These are phyloP conservation scores for Globisporangium cederbergense DNA, from an alignment of 352 stramenopile species.

Conservation along the genomic window DNA sequence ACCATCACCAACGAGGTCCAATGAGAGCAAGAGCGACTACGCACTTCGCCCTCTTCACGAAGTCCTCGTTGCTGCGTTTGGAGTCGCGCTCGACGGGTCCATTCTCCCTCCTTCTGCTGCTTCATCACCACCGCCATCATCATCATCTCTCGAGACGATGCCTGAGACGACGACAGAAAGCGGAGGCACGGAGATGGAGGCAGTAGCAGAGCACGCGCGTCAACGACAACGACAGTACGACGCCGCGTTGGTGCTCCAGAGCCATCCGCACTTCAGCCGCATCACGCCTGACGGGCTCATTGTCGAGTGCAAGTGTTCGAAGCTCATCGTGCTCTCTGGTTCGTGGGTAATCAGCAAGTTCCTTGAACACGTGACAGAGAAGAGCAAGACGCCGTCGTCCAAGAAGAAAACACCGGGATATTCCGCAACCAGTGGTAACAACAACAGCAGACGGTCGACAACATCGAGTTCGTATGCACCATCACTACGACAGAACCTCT, in stretches of 20 bases:
- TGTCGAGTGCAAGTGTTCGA: constrained; percentile 60
- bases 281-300: constrained; percentile 67
- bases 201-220: neutral
- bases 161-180: neutral
- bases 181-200: neutral
- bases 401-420: constrained; percentile 20
- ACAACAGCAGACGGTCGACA: neutral
- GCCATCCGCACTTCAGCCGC: constrained; percentile 45
- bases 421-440: neutral
- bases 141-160: neutral
- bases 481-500: neutral
- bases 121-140: neutral
- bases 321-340: constrained; percentile 46
- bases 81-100: constrained; percentile 17
- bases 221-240: constrained; percentile 22
- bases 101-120: constrained; percentile 12
- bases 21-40: constrained; percentile 16
- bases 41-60: constrained; percentile 26
- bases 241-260: constrained; percentile 28
- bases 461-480: neutral
- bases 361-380: constrained; percentile 51
- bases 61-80: constrained; percentile 33
- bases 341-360: constrained; percentile 64
- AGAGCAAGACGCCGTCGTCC: constrained; percentile 31
- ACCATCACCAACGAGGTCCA: neutral